Conservation (phyloP, 805 yeast species). For the Saccharomycopsis javanensis region DNA sequence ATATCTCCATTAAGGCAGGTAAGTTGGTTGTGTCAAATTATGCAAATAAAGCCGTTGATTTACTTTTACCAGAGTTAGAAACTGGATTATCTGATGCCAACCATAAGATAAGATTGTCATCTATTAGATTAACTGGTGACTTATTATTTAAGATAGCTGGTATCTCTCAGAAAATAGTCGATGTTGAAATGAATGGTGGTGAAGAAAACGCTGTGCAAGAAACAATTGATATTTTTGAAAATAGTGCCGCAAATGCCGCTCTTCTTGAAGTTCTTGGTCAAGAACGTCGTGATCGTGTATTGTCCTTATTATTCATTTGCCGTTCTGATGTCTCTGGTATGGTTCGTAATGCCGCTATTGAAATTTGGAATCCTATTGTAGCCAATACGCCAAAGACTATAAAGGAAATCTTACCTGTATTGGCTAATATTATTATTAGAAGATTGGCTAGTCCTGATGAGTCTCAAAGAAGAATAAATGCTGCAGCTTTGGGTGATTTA, state of each 20-base stretch:
- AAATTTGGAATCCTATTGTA: slow-evolving; percentile 94
- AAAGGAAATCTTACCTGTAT: slow-evolving; percentile 80
- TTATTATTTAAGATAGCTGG: slow-evolving; percentile 91
- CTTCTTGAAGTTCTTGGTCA: slow-evolving; percentile 74
- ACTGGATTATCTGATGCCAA: slow-evolving; percentile 74
- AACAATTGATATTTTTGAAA: slow-evolving; percentile 17
- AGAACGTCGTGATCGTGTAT: slow-evolving; percentile 78
- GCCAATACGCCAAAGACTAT: slow-evolving; percentile 93
- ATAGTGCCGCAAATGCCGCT: slow-evolving; percentile 28
- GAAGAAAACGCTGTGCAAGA: slow-evolving; percentile 24
- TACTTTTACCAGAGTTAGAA: slow-evolving; percentile 89
- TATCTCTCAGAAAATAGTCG: slow-evolving; percentile 60
- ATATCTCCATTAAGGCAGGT: slow-evolving; percentile 86
- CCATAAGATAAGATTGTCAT: slow-evolving; percentile 81
- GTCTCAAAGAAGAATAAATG: slow-evolving; percentile 76
- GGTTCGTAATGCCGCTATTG: slow-evolving; percentile 83
- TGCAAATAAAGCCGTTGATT: slow-evolving; percentile 86
- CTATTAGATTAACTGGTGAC: slow-evolving; percentile 94
- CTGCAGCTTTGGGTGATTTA: slow-evolving; percentile 87
- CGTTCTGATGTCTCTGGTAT: slow-evolving; percentile 84
- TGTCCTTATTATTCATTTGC: slow-evolving; percentile 83
- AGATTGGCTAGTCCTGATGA: slow-evolving; percentile 77
- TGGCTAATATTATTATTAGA: slow-evolving; percentile 70
- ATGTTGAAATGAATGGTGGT: slow-evolving; percentile 44
- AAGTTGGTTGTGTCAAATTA: slow-evolving; percentile 83